A percentile compares a stretch with the other conserved stretches of the same genome.
These are phyloP conservation scores for Aspergillus tanneri DNA, from an alignment of 2,329 filamentous ascomycete species.

Conservation along the genomic window DNA sequence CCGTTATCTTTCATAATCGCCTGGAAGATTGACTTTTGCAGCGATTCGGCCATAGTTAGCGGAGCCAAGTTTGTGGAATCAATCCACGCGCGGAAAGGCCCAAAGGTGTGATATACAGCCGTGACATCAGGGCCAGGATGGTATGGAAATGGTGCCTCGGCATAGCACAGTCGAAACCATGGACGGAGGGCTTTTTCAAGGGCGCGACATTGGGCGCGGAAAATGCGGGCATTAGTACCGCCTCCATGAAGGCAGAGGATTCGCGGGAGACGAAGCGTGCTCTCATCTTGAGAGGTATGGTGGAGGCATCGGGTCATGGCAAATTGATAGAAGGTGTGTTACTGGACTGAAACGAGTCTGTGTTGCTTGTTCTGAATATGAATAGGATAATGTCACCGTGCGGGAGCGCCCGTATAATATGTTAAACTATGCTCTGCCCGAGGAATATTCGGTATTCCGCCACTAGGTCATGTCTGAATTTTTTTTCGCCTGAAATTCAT, in stretches of 20 bases:
- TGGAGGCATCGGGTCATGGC: neutral
- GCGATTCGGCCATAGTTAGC: conserved; percentile 56
- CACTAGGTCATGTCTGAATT: too few species aligned
- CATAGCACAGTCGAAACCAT: conserved; percentile 72
- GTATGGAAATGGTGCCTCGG: conserved; percentile 66
- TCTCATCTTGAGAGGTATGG: too few species aligned
- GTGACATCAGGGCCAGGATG: conserved; percentile 62
- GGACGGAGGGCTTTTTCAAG: conserved; percentile 55
- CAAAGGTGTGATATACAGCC: conserved; percentile 63
- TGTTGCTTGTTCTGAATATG: too few species aligned
- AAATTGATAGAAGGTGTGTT: too few species aligned
- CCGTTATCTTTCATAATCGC: conserved; percentile 53
- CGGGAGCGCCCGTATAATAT: too few species aligned
- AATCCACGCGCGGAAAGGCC: conserved; percentile 65
- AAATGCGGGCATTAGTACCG: conserved; percentile 69
- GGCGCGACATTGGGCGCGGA: conserved; percentile 65
- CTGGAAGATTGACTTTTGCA: conserved; percentile 41
- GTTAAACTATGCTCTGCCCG: too few species aligned
- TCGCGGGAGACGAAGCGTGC: conserved; percentile 50
- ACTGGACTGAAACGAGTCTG: too few species aligned
- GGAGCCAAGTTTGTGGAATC: conserved; percentile 65
- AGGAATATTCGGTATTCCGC: too few species aligned
- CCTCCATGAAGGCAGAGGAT: conserved; percentile 81
- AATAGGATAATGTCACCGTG: too few species aligned
- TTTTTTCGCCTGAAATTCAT: too few species aligned